These are phyloP conservation scores for Magnolia sinica DNA, from an alignment of 164 flowering plant species.

Conservation along the genomic window DNA sequence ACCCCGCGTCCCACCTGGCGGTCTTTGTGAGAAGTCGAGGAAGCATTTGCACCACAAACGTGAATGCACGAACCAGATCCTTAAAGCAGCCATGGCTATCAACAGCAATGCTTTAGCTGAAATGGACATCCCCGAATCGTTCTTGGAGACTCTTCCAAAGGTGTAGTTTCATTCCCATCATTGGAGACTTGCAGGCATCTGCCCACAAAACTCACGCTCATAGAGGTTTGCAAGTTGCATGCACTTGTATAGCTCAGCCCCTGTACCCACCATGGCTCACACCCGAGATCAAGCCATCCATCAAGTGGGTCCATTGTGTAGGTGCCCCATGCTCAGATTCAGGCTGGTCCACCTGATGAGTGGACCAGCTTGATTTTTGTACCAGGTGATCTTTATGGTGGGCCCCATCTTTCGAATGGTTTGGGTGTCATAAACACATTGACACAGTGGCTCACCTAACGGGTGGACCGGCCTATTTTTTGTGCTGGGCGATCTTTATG, in stretches of 20 bases:
- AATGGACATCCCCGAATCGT: slow-evolving; percentile 94
- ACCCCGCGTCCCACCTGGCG: slow-evolving; percentile 76
- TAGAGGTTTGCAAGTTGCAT: neutral
- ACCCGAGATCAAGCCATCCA: too few species aligned
- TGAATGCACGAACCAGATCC: slow-evolving; percentile 80
- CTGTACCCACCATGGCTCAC: neutral
- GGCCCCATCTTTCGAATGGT: neutral
- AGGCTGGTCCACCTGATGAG: neutral
- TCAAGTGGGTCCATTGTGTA: too few species aligned
- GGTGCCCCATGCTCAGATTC: neutral
- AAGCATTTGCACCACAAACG: slow-evolving; percentile 75
- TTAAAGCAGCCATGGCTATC: slow-evolving; percentile 91
- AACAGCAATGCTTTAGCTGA: slow-evolving; percentile 72
- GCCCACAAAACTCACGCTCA: neutral
- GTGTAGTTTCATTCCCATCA: slow-evolving; percentile 26
- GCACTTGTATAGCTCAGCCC: neutral
- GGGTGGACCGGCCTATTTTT: neutral
- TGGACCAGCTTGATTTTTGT: too few species aligned
- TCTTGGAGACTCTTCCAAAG: slow-evolving; percentile 87
- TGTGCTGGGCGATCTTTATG: too few species aligned
- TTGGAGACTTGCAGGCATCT: neutral
- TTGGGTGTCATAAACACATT: neutral
- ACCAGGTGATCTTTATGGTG: too few species aligned
- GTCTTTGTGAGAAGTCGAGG: slow-evolving; percentile 62
- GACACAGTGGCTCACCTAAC: neutral